These are phyloP conservation scores for Russula sp. DNA, from an alignment of 768 basidiomycete genomes.

Conservation along the genomic window DNA sequence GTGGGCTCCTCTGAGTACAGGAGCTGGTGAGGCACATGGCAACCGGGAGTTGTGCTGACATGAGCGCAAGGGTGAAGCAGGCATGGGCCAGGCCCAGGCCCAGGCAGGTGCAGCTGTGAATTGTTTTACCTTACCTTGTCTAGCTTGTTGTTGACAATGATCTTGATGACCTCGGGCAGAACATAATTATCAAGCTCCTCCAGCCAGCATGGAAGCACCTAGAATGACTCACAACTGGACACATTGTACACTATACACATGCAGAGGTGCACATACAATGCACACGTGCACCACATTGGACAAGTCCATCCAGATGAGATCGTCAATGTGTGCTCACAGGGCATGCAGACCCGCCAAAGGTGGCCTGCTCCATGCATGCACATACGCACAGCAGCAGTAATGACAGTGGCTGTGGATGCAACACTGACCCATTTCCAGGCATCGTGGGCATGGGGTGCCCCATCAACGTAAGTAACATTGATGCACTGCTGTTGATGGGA, in stretches of 20 bases:
- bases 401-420: background rate
- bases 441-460: background rate
- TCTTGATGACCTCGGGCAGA: slow-evolving; percentile 77
- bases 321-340: background rate
- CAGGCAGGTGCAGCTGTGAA: too few relatives aligned
- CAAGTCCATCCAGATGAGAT: background rate
- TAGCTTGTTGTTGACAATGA: slow-evolving; percentile 91
- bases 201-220: slow-evolving; percentile 90
- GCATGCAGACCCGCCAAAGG: slow-evolving; percentile 1
- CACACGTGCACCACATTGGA: too few relatives aligned
- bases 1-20: too few relatives aligned
- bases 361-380: background rate
- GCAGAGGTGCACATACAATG: background rate
- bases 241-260: slow-evolving; percentile 79
- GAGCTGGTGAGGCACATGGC: too few relatives aligned
- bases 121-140: slow-evolving; percentile 60
- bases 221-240: slow-evolving; percentile 85
- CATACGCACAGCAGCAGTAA: background rate
- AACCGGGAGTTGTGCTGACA: too few relatives aligned
- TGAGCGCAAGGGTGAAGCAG: too few relatives aligned
- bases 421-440: background rate
- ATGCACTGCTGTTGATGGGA: slow-evolving; percentile 13
- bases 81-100: too few relatives aligned
- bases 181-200: slow-evolving; percentile 93
- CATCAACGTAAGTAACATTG: slow-evolving; percentile 1